Evolutionary conservation across 169 alveolate species (phyloP), one percentile per base, ranked within the genome.

Genomic region (Plasmodium gonderi): DNA sequence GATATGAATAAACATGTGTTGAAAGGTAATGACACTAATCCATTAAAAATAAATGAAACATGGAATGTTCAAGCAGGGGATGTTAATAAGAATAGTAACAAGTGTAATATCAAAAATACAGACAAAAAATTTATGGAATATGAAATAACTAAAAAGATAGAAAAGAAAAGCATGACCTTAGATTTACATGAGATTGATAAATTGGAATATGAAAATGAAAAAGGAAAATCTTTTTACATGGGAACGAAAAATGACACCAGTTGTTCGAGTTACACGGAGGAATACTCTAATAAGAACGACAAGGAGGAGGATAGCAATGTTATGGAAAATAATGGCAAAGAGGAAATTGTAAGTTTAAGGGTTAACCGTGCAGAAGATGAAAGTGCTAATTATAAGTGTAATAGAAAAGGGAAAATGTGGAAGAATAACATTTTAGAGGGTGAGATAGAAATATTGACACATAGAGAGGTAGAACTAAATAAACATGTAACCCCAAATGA

Each of bases 131-230:
- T 76, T n/a, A 36, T 1, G 38, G 36, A 76, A 40, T 45, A 11
- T 31, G 65, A 76, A 40, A 51, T 47, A 33, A 14, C 11, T 76
- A 42, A 76, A 76, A n/a, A 60, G 17, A 36, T 60, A 60, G 72
- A 60, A 12, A 26, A 36, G 51, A 36, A 72, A 31, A 36, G 26
- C 11, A 72, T 29, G 17, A 40, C 80, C 45, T 49, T 33, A 79
- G 74, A 79, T 79, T 49, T 79, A 49, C 64, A 79, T 38, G 74
- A 29, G 29, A 26, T 7, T 45, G 77, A 79, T 38, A 79, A 79
- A 51, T 47, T 26, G 54, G 31, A 29, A 31, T 26, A 0, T 47
- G 36, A 4, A 49, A 51, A 65, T 51, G 14, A 45, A 79, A 54
- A 79, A 75, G 36, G 36, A 79, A 49, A 51, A 40, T 31, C 51